These are phyloP conservation scores for Viola pubescens DNA, from an alignment of 441 rosid genomes.

Conservation along the genomic window DNA sequence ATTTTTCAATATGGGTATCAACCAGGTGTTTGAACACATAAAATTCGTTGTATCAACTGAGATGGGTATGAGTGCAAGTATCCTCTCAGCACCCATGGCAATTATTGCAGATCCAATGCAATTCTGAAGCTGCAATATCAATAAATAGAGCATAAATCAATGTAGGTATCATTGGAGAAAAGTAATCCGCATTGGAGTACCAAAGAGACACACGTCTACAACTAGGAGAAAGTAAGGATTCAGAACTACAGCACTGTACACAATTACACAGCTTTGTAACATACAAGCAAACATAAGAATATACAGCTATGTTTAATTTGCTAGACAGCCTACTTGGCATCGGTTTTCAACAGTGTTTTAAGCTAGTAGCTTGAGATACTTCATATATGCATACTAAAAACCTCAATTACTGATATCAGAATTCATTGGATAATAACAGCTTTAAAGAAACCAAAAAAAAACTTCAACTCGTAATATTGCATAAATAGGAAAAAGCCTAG, in stretches of 20 bases:
- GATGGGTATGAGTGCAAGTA: constrained; percentile 65
- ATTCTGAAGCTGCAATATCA: constrained; percentile 49
- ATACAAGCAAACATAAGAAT: no score
- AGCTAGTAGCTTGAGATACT: neutral
- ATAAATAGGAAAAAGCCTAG: no score
- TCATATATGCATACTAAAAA: constrained; percentile 4
- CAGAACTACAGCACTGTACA: no score
- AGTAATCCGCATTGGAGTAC: no score
- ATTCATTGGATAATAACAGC: no score
- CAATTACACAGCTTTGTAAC: no score
- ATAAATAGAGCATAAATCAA: constrained; percentile 1
- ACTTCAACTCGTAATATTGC: no score
- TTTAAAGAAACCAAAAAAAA: no score
- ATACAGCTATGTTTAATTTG: neutral
- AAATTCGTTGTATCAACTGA: constrained; percentile 43
- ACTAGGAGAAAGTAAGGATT: no score
- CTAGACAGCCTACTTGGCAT: neutral
- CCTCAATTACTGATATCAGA: neutral
- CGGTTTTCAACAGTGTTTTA: neutral
- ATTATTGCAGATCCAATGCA: constrained; percentile 85
- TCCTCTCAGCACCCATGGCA: constrained; percentile 76
- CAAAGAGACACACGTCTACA: no score
- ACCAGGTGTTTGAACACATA: constrained; percentile 59
- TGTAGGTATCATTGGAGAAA: no score
- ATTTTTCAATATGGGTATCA: constrained; percentile 68